A percentile compares a stretch with the other conserved stretches of the same genome.
These are phyloP conservation scores for Leishmania aethiopica DNA, from an alignment of 208 protist genomes.

Conservation along the genomic window DNA sequence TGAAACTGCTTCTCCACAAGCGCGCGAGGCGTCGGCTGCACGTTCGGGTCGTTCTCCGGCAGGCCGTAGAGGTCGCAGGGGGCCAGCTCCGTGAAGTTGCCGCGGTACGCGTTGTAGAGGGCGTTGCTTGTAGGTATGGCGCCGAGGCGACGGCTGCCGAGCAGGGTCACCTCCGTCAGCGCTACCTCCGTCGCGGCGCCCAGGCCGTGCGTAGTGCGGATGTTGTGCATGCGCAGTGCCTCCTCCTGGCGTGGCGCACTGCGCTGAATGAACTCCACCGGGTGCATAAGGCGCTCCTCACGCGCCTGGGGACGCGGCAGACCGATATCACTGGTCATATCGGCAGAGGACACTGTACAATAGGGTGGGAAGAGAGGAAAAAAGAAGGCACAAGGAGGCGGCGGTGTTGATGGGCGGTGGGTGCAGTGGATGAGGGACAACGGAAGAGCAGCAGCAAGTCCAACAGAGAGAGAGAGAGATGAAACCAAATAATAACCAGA, in stretches of 20 bases:
- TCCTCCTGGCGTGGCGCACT: conserved; percentile 69
- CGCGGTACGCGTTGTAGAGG: conserved; percentile 86
- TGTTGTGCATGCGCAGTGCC: conserved; percentile 79
- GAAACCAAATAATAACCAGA: not conserved
- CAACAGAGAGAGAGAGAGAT: not conserved
- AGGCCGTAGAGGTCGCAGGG: conserved; percentile 77
- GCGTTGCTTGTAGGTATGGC: conserved; percentile 71
- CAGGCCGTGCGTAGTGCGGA: conserved; percentile 79
- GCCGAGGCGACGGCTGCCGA: conserved; percentile 70
- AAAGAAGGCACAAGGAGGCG: not conserved
- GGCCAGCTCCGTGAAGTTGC: conserved; percentile 68
- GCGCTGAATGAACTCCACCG: conserved; percentile 87
- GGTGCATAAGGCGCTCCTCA: conserved; percentile 81
- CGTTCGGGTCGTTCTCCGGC: conserved; percentile 81
- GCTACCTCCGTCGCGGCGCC: conserved; percentile 75
- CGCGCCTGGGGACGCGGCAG: conserved; percentile 46
- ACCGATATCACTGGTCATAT: conserved; percentile 49
- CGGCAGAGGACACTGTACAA: not conserved
- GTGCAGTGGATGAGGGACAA: not conserved
- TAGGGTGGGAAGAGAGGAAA: not conserved
- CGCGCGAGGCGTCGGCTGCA: conserved; percentile 83
- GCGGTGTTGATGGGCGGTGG: not conserved
- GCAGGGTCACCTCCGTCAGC: conserved; percentile 76
- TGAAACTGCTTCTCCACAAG: conserved; percentile 78
- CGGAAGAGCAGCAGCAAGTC: not conserved